Conservation (phyloP, 2,329 filamentous ascomycete species). For the Epichloe coenophiala region DNA sequence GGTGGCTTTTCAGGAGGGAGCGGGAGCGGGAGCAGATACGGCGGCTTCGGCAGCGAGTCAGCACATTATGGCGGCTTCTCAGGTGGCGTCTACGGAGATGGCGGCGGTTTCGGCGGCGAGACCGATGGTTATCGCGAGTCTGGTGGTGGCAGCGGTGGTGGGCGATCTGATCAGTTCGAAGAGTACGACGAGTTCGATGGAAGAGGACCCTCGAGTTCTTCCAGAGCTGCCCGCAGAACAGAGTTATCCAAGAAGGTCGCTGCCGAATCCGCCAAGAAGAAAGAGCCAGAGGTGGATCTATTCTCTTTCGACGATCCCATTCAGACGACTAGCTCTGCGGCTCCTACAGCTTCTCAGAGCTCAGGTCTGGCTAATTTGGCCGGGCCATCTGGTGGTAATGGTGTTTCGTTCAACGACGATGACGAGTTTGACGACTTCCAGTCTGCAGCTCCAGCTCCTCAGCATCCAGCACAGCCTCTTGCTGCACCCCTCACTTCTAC, state of each 20-base stretch:
- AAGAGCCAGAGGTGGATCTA: slow-evolving; percentile 80
- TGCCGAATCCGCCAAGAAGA: slow-evolving; percentile 60
- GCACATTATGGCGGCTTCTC: slow-evolving; percentile 56
- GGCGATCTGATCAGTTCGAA: slow-evolving; percentile 67
- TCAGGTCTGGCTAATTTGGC: slow-evolving; percentile 34
- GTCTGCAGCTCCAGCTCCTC: slow-evolving; percentile 55
- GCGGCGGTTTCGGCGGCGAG: slow-evolving; percentile 64
- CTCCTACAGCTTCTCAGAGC: slow-evolving; percentile 31
- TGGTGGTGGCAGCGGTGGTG: slow-evolving; percentile 73
- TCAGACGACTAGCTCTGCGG: slow-evolving; percentile 31
- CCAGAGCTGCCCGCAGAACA: slow-evolving; percentile 26
- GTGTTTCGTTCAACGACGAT: slow-evolving; percentile 41
- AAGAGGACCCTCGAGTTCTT: slow-evolving; percentile 35
- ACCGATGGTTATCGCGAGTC: slow-evolving; percentile 77
- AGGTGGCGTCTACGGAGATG: slow-evolving; percentile 82
- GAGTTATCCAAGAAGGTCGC: slow-evolving; percentile 27
- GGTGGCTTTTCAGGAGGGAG: slow-evolving; percentile 33
- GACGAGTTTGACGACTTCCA: slow-evolving; percentile 98
- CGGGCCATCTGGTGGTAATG: slow-evolving; percentile 10
- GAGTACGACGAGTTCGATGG: slow-evolving; percentile 97
- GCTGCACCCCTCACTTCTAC: slow-evolving; percentile 35
- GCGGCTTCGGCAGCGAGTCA: slow-evolving; percentile 84
- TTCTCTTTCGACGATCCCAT: slow-evolving; percentile 80
- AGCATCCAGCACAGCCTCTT: slow-evolving; percentile 33
- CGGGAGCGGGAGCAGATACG: slow-evolving; percentile 47